Conservation (phyloP, 805 yeast species). For the Barnettozyma botsteinii region DNA sequence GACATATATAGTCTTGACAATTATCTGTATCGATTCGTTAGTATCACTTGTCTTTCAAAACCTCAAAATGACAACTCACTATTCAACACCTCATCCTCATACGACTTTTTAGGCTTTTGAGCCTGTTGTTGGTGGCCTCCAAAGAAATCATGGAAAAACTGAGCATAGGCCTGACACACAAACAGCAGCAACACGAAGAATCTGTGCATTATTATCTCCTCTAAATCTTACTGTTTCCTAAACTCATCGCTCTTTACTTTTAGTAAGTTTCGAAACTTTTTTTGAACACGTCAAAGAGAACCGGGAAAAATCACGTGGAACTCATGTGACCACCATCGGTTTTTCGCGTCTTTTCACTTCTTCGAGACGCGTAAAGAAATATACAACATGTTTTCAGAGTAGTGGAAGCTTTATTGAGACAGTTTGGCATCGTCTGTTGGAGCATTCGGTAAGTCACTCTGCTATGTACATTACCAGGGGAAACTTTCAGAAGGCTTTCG, state of each 20-base stretch:
- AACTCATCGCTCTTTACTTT: neutral
- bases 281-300: neutral
- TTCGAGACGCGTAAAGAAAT: neutral
- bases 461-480: constrained; percentile 80
- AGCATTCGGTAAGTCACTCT: too few species aligned
- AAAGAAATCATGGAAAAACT: constrained; percentile 39
- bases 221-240: too few species aligned
- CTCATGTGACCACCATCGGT: too few species aligned
- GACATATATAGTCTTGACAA: constrained; percentile 72
- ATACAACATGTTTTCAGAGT: too few species aligned
- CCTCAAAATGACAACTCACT: constrained; percentile 12
- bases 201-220: neutral
- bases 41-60: neutral
- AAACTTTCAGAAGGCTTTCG: constrained; percentile 62
- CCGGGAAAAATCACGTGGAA: too few species aligned
- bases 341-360: neutral
- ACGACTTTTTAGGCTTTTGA: constrained; percentile 28
- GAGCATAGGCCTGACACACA: constrained; percentile 24
- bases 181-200: constrained; percentile 1
- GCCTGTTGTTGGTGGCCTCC: constrained; percentile 33
- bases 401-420: too few species aligned
- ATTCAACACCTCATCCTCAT: constrained; percentile 32
- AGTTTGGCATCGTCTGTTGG: too few species aligned
- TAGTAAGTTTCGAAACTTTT: neutral
- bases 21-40: constrained; percentile 21